phyloP scores from a whole-genome alignment of 1,284 basidiomycete species.

The Neotropicomus parvogracilis region DNA sequence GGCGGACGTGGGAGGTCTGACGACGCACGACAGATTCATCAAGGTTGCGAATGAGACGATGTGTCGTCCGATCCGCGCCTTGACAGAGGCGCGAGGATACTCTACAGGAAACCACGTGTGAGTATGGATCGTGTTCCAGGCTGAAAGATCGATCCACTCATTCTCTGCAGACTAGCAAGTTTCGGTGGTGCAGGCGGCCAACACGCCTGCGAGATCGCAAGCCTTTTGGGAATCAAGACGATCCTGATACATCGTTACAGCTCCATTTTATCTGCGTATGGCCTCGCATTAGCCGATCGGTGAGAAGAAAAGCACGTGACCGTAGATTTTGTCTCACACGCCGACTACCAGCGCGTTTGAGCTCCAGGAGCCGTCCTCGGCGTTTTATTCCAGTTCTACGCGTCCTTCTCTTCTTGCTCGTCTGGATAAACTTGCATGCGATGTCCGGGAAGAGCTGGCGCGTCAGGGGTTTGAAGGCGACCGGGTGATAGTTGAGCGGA shows the following conservation, averaged over 20 bases:
- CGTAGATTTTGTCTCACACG: background rate
- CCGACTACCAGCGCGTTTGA: conserved; percentile 66
- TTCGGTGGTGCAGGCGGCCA: conserved; percentile 87
- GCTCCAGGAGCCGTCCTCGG: conserved; percentile 82
- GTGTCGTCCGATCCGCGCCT: conserved; percentile 87
- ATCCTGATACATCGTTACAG: conserved; percentile 74
- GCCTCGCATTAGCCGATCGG: conserved; percentile 77
- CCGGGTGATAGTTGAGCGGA: conserved; percentile 71
- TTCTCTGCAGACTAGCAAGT: conserved; percentile 54
- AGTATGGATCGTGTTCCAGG: background rate
- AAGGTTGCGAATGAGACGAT: conserved; percentile 94
- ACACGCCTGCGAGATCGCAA: conserved; percentile 74
- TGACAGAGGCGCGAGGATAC: conserved; percentile 89
- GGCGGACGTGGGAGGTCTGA: conserved; percentile 3
- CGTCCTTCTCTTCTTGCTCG: conserved; percentile 53
- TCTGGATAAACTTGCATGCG: conserved; percentile 61
- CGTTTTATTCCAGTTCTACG: conserved; percentile 62
- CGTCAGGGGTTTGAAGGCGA: conserved; percentile 77
- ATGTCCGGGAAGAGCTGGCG: conserved; percentile 64
- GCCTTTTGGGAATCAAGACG: conserved; percentile 64
- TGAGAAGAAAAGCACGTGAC: conserved; percentile 31
- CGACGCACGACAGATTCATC: conserved; percentile 62
- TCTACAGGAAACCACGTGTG: conserved; percentile 79
- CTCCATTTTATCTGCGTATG: conserved; percentile 77
- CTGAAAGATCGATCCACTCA: background rate